Percentiles rank a stretch among this genome's conserved stretches.
Evolutionary conservation across 1,284 basidiomycete genomes (phyloP).

Genomic region (Serendipita sp.): DNA sequence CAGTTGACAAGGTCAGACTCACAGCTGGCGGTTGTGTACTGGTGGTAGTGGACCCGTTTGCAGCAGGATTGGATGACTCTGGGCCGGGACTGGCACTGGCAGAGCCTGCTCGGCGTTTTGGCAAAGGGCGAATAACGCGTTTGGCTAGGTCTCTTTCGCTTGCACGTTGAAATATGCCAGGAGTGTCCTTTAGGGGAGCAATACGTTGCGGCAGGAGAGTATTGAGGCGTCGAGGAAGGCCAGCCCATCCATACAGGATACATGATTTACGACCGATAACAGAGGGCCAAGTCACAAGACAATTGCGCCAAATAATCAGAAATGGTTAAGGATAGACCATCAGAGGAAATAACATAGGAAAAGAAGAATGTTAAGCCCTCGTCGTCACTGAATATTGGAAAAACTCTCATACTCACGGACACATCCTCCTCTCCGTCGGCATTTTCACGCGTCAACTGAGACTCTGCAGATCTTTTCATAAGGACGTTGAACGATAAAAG

Average conservation of each 20-base stretch:
- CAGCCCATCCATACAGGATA: background rate
- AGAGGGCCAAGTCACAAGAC: background rate
- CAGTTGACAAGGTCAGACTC: no score
- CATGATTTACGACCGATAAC: background rate
- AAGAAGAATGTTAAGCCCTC: background rate
- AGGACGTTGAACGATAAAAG: background rate
- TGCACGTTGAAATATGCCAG: background rate
- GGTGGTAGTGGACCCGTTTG: background rate
- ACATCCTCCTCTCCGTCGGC: background rate
- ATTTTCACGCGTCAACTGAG: conserved; percentile 4
- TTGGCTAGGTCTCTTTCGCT: background rate
- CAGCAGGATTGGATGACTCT: background rate
- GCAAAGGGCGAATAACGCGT: background rate
- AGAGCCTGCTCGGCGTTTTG: conserved; percentile 1
- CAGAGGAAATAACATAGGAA: background rate
- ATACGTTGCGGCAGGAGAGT: background rate
- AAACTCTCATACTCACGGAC: background rate
- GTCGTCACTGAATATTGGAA: background rate
- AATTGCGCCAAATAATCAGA: background rate
- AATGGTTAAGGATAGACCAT: background rate
- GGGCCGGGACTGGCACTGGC: background rate
- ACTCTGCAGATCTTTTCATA: conserved; percentile 3
- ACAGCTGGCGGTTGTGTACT: background rate
- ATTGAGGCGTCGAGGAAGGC: background rate
- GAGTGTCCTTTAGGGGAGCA: background rate